Percentiles rank a stretch among this genome's conserved stretches.
Conservation (phyloP, 208 protist genomes). For the Acanthamoeba polyphaga region DNA sequence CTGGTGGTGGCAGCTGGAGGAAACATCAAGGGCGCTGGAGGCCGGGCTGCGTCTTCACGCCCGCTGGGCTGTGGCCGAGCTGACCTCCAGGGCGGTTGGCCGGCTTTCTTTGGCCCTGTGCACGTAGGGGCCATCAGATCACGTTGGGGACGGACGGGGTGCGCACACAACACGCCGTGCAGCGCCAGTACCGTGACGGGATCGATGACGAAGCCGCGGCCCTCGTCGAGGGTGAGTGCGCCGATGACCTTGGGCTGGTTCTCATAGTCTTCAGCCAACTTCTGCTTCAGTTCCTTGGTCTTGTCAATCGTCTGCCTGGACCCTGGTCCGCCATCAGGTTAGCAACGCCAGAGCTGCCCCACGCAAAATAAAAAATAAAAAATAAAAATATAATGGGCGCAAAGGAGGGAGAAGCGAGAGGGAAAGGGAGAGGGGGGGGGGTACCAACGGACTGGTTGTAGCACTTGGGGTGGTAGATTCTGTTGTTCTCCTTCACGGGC, state of each 20-base stretch:
- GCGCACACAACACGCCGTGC: neutral
- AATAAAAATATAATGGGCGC: neutral
- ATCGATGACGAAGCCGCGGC: slow-evolving; percentile 36
- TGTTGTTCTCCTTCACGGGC: slow-evolving; percentile 50
- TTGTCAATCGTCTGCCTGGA: slow-evolving; percentile 43
- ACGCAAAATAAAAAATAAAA: neutral
- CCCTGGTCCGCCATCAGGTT: neutral
- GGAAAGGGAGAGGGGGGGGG: too few species aligned
- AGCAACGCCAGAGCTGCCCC: neutral
- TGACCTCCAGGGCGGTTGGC: slow-evolving; percentile 16
- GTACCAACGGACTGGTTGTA: slow-evolving; percentile 59
- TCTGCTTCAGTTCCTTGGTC: slow-evolving; percentile 50
- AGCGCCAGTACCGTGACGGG: neutral
- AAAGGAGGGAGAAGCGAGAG: neutral
- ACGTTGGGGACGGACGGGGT: neutral
- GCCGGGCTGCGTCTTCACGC: slow-evolving; percentile 12
- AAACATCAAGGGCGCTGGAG: slow-evolving; percentile 15
- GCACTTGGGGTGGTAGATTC: slow-evolving; percentile 52
- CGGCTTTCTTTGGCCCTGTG: slow-evolving; percentile 32
- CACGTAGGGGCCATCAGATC: neutral
- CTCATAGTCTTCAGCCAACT: slow-evolving; percentile 25
- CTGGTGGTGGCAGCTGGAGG: too few species aligned
- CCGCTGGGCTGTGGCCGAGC: slow-evolving; percentile 19
- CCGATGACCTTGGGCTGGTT: slow-evolving; percentile 53
- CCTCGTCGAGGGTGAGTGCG: neutral